Evolutionary conservation across 768 basidiomycete genomes (phyloP).

Genomic region (Boletus insuetus): DNA sequence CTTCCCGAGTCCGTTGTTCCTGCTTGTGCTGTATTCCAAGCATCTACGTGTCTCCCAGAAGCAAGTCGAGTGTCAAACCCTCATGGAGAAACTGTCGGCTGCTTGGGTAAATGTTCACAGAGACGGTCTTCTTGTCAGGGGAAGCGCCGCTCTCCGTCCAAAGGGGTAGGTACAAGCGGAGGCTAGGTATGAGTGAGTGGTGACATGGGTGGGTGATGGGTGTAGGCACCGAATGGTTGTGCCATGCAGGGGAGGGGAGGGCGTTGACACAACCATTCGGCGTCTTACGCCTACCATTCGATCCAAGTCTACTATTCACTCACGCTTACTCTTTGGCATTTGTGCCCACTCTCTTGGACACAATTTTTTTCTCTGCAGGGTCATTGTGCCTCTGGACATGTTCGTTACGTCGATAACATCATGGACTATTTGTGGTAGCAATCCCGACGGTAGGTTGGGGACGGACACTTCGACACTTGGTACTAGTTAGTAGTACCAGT

Average conservation of each 20-base stretch:
- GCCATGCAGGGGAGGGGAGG: neutral
- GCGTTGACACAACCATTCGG: no score
- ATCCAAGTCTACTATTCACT: neutral
- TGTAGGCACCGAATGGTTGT: neutral
- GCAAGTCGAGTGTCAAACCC: slow-evolving; percentile 6
- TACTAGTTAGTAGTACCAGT: no score
- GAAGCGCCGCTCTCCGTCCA: neutral
- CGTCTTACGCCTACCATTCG: neutral
- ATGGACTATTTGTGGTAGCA: no score
- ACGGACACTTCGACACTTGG: no score
- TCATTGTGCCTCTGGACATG: no score
- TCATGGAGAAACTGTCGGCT: slow-evolving; percentile 4
- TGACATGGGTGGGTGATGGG: neutral
- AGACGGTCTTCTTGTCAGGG: neutral
- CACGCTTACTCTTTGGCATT: no score
- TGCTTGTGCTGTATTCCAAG: neutral
- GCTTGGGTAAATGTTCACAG: neutral
- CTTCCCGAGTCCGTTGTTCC: slow-evolving; percentile 1
- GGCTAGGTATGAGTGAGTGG: neutral
- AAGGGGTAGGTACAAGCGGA: neutral
- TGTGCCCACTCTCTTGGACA: no score
- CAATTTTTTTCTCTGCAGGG: no score
- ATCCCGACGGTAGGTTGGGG: no score
- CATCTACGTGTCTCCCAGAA: slow-evolving; percentile 8
- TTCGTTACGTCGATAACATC: no score